Percentiles rank a stretch among this genome's conserved stretches.
These are phyloP conservation scores for Thelephora aurantiotincta DNA, from an alignment of 768 basidiomycete species.

Conservation along the genomic window DNA sequence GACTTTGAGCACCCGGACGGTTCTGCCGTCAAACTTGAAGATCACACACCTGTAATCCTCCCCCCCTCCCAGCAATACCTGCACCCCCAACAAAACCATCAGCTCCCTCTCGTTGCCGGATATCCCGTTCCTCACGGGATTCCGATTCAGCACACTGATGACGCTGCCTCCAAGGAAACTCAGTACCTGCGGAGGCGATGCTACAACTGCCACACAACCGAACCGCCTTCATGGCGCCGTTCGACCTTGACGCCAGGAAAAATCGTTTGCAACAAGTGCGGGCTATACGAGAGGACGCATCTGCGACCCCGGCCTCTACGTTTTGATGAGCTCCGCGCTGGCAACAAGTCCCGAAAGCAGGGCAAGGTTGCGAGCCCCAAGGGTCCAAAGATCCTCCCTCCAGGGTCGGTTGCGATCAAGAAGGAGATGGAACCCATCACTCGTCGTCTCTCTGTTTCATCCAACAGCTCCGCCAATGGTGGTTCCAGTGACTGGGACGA, in stretches of 20 bases:
- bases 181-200: conserved; percentile 81
- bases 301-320: conserved; percentile 69
- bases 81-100: conserved; percentile 14
- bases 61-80: conserved; percentile 46
- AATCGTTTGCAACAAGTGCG: conserved; percentile 92
- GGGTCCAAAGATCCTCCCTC: conserved; percentile 18
- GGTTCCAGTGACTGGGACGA: conserved; percentile 75
- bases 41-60: conserved; percentile 41
- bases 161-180: conserved; percentile 81
- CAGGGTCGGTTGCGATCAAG: conserved; percentile 31
- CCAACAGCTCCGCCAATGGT: conserved; percentile 37
- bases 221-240: conserved; percentile 80
- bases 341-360: conserved; percentile 69
- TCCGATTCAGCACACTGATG: conserved; percentile 79
- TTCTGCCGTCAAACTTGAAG: conserved; percentile 51
- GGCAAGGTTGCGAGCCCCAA: conserved; percentile 17
- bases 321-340: conserved; percentile 77
- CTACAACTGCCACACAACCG: conserved; percentile 87
- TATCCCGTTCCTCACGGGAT: conserved; percentile 26
- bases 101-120: conserved; percentile 23
- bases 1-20: conserved; percentile 29
- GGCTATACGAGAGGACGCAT: conserved; percentile 83
- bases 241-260: conserved; percentile 83
- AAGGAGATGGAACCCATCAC: conserved; percentile 27
- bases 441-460: conserved; percentile 52